Base-by-base conservation (phyloP, 306 rosid species). In the Pachyrhizus erosus region DNA sequence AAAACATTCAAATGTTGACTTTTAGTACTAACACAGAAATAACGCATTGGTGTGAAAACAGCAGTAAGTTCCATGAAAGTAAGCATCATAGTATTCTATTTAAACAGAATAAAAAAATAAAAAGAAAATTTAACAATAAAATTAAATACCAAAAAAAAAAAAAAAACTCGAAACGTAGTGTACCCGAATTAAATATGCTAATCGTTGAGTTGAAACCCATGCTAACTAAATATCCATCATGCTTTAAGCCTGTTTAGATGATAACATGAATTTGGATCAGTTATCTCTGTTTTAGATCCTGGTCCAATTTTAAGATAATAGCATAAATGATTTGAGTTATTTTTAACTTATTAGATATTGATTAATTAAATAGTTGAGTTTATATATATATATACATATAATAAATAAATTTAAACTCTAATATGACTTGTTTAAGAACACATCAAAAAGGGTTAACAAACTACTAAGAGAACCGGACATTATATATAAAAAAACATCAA, bases 1-100 rank as follows among this genome's bases (percentile, higher is more conserved):
- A 51, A n/a, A 37, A 4, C 51, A 67, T 20, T 39, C 73, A 37
- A 67, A 39, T 67, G 51, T 67, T 67, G 51, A 67, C 73, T 39
- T n/a, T 57, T 14, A 15, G 21, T 0, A n/a, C n/a, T n/a, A 29
- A 6, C 20, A 15, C 70, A 29, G 7, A 3, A 64, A 62, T 14
- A 7, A 5, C 21, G 15, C 42, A 29, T 13, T 27, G 11, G 42
- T 62, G 40, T 5, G 68, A 61, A 61, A 61, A 61, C n/a, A 61
- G 9, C 39, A 60, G 8, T 29, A 26, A 26, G 10, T 54, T 54
- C 2, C 61, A 18, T 1, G 12, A 7, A 49, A 49, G 3, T 5
- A 37, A 2, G 55, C 20, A 48, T 48, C 57, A 15, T n/a, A 1
- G 3, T 27, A 1, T 49, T 52, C 58, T 3, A 52, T 18, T 17